Evolutionary conservation across 2,329 filamentous ascomycete species (phyloP), one percentile per base, ranked within the genome.

Genomic region (Colletotrichum eremochloae): DNA sequence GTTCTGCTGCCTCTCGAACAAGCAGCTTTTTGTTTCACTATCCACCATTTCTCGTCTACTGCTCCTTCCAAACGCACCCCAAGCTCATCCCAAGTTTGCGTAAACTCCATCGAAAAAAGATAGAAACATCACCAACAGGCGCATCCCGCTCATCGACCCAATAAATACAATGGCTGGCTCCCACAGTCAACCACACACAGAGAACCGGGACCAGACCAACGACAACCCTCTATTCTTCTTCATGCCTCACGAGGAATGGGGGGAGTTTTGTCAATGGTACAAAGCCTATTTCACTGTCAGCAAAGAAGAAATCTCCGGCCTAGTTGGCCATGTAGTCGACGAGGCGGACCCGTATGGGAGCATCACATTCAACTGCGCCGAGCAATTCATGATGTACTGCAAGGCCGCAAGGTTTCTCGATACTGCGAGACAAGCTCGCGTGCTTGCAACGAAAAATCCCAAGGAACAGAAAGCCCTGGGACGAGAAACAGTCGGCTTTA

Each of bases 321-420:
- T 82, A 0, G 72, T 80, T 46, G 78, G 76, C n/a, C 76, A 78
- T 31, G 46, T 69, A 2, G 62, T 77, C 33, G 74, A 76, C 63
- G 69, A 66, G 3, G 9, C 53, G 29, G 61, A 75, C 48, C 68
- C 70, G 3, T 40, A 72, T 9, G 63, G 63, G 2, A 24, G 48
- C 55, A 77, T 82, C 57, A 76, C 73, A 2, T 83, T 84, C 74
- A 76, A 74, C 65, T 82, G 79, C 63, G 79, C 80, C 8, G 82
- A 84, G 74, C 81, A 84, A 67, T 83, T 82, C 74, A 84, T 84
- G 81, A 84, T 83, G 82, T 83, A 79, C 72, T 81, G 80, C 77
- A 83, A 84, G 75, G 82, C 81, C 5, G 77, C 75, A 11, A 76
- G 77, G 7, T 84, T 83, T 73, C 56, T 73, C 67, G 81, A 83